Evolutionary conservation across 148 eudicot species (phyloP), one percentile per base, ranked within the genome.

Genomic region (Nepenthes mirabilis): DNA sequence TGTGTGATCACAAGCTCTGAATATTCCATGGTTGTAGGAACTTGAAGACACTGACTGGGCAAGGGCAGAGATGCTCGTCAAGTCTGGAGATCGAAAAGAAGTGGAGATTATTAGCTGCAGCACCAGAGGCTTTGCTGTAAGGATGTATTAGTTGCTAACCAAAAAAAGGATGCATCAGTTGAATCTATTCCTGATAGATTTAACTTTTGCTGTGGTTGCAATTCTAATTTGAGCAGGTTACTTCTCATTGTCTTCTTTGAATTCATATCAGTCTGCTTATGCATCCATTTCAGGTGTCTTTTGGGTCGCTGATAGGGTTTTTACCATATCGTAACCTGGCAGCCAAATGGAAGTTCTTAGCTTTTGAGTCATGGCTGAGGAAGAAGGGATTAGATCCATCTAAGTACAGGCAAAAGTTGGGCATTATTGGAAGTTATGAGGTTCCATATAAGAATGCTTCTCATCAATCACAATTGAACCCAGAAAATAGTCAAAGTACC

Each of bases 311-410:
- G 83, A 75, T 82, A 65, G 99, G 99, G 71, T 86, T 89, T 82
- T 72, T 93, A 56, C 99, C 99, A 43, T 89, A 93, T 68, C 95
- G 97, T 34, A 84, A 86, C 66, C 83, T 93, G 69, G 75, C 89
- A 52, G 77, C 85, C 49, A 84, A 73, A 75, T 82, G 84, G 85
- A 93, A 84, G 82, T 93, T 84, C 78, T 68, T 93, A 71, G 95
- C 90, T 58, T 88, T 93, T 67, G 95, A 82, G 77, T 86, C 99
- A 36, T 93, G 99, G 99, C 58, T 89, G 81, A 82, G 99, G 74
- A 76, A 70, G 71, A 86, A 80, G 71, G 97, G 95, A 59, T 57
- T 93, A 66, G 87, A 82, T 63, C 96, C 95, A 34, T 77, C 89
- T 53, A 77, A 66, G 71, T 93, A 84, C 81, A 80, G 83, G 74